phyloP scores from a whole-genome alignment of 495 filamentous ascomycete species.

The Ramalina intermedia region DNA sequence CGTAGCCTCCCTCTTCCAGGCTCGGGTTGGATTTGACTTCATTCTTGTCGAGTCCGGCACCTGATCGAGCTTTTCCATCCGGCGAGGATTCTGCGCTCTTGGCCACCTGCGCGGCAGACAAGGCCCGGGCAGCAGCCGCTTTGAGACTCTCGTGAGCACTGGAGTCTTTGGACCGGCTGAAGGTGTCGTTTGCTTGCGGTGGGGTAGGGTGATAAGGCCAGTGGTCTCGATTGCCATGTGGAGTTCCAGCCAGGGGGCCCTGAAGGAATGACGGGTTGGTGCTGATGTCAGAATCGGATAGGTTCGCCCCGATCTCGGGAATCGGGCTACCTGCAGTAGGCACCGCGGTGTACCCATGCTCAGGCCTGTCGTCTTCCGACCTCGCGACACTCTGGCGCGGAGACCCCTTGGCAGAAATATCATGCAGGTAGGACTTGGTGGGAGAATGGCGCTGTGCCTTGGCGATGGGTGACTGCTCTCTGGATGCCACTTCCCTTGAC shows the following conservation, averaged over 20 bases:
- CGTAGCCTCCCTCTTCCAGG: slow-evolving; percentile 20
- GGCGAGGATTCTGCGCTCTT: not conserved
- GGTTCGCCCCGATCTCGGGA: slow-evolving; percentile 49
- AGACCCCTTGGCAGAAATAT: slow-evolving; percentile 32
- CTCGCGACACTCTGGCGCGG: slow-evolving; percentile 65
- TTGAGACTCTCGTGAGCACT: slow-evolving; percentile 16
- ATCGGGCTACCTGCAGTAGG: slow-evolving; percentile 36
- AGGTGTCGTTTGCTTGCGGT: slow-evolving; percentile 27
- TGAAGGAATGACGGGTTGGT: slow-evolving; percentile 69
- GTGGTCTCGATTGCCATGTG: slow-evolving; percentile 32
- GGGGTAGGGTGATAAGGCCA: slow-evolving; percentile 40
- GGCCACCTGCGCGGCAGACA: slow-evolving; percentile 12
- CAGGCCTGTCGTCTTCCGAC: slow-evolving; percentile 33
- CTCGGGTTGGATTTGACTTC: slow-evolving; percentile 20
- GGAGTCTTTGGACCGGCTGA: slow-evolving; percentile 28
- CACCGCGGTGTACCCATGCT: slow-evolving; percentile 47
- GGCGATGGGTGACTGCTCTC: not conserved
- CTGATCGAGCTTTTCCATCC: slow-evolving; percentile 4
- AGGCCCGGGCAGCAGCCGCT: slow-evolving; percentile 12
- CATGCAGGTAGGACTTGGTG: slow-evolving; percentile 1
- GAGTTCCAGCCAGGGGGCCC: slow-evolving; percentile 44
- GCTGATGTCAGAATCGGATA: slow-evolving; percentile 53
- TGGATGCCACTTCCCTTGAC: slow-evolving; percentile 15
- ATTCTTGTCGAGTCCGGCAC: slow-evolving; percentile 17
- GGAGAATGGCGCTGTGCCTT: not conserved